Evolutionary conservation across 164 flowering plant species (phyloP).

Genomic region (Cinnamomum micranthum): DNA sequence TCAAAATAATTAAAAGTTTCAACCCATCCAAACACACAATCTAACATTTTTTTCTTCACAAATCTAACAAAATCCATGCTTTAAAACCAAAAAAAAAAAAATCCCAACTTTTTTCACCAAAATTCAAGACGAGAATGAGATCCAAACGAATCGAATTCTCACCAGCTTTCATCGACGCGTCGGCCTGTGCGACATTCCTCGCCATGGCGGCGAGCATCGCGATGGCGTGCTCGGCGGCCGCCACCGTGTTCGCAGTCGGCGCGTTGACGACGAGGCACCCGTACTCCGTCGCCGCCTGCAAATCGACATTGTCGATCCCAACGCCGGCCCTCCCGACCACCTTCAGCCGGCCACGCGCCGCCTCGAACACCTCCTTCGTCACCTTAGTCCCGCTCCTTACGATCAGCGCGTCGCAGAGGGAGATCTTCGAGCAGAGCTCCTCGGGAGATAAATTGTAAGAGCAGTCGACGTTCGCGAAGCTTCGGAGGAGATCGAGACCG

Average conservation of each 20-base stretch:
- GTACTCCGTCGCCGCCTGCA: constrained; percentile 84
- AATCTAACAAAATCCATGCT: not conserved
- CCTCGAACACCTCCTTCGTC: constrained; percentile 71
- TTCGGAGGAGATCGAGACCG: constrained; percentile 54
- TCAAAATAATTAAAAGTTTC: not conserved
- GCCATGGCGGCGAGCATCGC: constrained; percentile 84
- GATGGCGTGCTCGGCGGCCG: constrained; percentile 96
- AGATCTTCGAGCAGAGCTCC: constrained; percentile 58
- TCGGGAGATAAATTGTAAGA: constrained; percentile 58
- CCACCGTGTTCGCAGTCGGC: constrained; percentile 91
- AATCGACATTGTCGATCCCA: constrained; percentile 95
- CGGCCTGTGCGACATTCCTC: constrained; percentile 80
- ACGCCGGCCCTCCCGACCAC: constrained; percentile 98
- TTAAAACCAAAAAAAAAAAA: not conserved
- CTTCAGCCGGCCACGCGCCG: constrained; percentile 66
- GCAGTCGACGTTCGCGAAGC: constrained; percentile 66
- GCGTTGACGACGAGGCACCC: constrained; percentile 95
- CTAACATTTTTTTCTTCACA: not conserved
- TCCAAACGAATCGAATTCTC: not conserved
- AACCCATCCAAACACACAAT: not conserved
- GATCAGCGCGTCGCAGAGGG: constrained; percentile 70
- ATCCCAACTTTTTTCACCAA: not conserved
- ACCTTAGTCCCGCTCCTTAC: constrained; percentile 96
- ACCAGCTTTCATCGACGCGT: constrained; percentile 91
- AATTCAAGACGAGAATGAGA: not conserved